These are phyloP conservation scores for Cutaneotrichosporon curvatum DNA, from an alignment of 1,284 basidiomycete genomes.

Conservation along the genomic window DNA sequence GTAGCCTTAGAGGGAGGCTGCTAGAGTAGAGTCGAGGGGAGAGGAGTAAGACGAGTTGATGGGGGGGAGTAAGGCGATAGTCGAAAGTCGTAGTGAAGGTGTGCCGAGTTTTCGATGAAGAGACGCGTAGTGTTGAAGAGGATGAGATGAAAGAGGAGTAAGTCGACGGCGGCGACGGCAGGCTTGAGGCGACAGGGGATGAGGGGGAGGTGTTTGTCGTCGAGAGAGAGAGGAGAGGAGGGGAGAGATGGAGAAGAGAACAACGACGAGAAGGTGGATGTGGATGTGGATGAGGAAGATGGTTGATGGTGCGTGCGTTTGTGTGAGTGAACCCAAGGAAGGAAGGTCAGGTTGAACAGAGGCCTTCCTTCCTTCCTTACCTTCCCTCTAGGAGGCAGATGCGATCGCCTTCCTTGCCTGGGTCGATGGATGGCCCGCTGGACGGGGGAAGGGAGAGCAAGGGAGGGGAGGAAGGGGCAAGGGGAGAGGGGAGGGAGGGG, in stretches of 20 bases:
- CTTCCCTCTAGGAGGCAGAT: no score
- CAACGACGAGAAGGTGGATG: no score
- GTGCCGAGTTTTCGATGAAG: not conserved
- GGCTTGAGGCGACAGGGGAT: no score
- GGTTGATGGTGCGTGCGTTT: no score
- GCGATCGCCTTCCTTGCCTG: no score
- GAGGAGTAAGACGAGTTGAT: not conserved
- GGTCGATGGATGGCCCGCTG: not conserved
- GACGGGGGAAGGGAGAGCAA: not conserved
- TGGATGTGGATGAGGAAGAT: no score
- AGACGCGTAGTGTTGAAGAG: not conserved
- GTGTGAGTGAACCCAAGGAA: no score
- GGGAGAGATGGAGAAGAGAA: not conserved
- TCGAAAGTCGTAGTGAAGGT: not conserved
- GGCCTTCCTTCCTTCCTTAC: no score
- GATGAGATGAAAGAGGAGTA: not conserved
- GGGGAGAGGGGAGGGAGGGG: not conserved
- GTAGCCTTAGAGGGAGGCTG: not conserved
- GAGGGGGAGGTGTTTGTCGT: no score
- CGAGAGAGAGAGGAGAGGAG: not conserved
- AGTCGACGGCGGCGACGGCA: no score
- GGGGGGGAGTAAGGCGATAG: not conserved
- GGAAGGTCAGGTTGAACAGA: no score
- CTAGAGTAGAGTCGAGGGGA: not conserved
- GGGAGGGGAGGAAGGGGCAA: not conserved